These are phyloP conservation scores for Lipomyces chichibuensis DNA, from an alignment of 805 yeast species.

Conservation along the genomic window DNA sequence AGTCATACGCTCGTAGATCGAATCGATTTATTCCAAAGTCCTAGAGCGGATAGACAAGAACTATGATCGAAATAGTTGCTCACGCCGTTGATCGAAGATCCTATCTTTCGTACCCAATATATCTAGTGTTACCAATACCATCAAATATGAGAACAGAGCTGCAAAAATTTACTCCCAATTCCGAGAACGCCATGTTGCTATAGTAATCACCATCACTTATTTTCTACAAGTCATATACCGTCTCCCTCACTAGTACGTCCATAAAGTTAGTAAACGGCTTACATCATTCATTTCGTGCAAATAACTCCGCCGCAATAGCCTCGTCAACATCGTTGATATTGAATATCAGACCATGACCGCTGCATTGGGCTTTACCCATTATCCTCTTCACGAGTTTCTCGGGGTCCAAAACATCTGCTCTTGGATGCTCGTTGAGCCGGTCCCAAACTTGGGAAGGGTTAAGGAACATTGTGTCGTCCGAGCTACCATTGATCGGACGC, in stretches of 20 bases:
- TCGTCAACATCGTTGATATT: constrained; percentile 18
- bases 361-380: constrained; percentile 18
- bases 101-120: not conserved
- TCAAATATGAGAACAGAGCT: not conserved
- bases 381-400: constrained; percentile 9
- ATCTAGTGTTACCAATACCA: not conserved
- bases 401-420: constrained; percentile 17
- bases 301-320: constrained; percentile 10
- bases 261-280: not conserved
- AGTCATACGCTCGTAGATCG: too few species aligned
- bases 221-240: not conserved
- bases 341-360: constrained; percentile 29
- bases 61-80: too few species aligned
- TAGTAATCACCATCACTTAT: not conserved
- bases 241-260: not conserved
- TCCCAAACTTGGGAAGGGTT: constrained; percentile 28
- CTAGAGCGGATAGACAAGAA: too few species aligned
- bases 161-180: not conserved
- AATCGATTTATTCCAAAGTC: too few species aligned
- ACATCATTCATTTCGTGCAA: not conserved
- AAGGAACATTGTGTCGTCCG: constrained; percentile 1
- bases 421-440: constrained; percentile 16
- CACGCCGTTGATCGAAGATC: too few species aligned
- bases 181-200: not conserved
- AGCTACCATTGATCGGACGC: not conserved